phyloP scores from a whole-genome alignment of 23 red algal species.

The Gracilaria vermiculophylla region DNA sequence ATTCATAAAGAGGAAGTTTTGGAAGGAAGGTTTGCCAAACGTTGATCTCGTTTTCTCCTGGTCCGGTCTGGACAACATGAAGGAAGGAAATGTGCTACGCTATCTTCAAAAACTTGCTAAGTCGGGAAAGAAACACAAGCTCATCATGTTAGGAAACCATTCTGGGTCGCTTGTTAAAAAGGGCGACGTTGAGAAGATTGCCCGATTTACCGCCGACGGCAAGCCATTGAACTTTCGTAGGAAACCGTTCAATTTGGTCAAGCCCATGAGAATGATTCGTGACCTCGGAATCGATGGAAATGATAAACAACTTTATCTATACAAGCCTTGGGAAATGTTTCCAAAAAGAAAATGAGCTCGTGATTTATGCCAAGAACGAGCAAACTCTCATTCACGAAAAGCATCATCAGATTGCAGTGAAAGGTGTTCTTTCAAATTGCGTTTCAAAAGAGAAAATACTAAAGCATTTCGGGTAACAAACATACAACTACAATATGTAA shows the following conservation, averaged over 20 bases:
- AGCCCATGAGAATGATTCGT: conserved; percentile 43
- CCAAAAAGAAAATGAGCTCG: background rate
- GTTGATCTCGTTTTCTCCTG: conserved; percentile 67
- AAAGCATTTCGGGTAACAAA: background rate
- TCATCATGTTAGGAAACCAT: conserved; percentile 52
- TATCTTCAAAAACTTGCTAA: conserved; percentile 37
- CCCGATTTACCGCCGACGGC: conserved; percentile 29
- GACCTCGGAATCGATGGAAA: conserved; percentile 5
- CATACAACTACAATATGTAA: background rate
- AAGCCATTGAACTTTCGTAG: conserved; percentile 34
- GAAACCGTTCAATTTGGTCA: conserved; percentile 45
- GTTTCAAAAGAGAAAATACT: background rate
- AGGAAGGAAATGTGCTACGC: conserved; percentile 31
- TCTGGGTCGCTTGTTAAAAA: background rate
- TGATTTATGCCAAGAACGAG: background rate
- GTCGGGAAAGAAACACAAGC: conserved; percentile 46
- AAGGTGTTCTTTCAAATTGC: too few species aligned
- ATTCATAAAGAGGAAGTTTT: conserved; percentile 22
- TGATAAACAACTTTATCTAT: conserved; percentile 55
- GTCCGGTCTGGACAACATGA: conserved; percentile 67
- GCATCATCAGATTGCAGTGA: background rate
- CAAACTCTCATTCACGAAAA: background rate
- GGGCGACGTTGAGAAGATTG: conserved; percentile 26
- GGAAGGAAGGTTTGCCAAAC: conserved; percentile 40
- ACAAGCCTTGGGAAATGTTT: conserved; percentile 34